Evolutionary conservation across 495 filamentous ascomycete genomes (phyloP).

Genomic region (Paragyromitra xinjiangensis): DNA sequence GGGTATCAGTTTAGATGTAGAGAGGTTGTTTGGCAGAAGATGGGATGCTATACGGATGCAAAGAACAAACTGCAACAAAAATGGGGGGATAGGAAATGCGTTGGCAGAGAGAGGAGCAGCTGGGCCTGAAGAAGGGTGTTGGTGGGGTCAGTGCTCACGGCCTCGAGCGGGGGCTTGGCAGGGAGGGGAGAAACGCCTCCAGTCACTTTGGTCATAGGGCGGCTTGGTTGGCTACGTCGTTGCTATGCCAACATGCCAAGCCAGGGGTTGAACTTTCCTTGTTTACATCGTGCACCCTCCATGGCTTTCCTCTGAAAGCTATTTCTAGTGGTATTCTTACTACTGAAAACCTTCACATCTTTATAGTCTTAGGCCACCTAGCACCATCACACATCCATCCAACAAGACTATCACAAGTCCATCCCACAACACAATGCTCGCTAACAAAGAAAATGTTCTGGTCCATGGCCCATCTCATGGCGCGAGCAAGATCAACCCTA

Average conservation of each 20-base stretch:
- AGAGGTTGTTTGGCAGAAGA: constrained; percentile 25
- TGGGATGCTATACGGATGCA: constrained; percentile 25
- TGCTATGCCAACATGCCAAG: constrained; percentile 44
- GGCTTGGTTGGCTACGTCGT: constrained; percentile 26
- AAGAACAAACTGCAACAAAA: constrained; percentile 16
- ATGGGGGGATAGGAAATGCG: constrained; percentile 33
- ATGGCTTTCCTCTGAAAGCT: constrained; percentile 6
- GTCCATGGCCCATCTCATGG: constrained; percentile 73
- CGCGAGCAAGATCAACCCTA: constrained; percentile 72
- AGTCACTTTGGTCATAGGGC: not conserved
- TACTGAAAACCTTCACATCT: not conserved
- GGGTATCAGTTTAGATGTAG: constrained; percentile 10
- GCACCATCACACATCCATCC: not conserved
- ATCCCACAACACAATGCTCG: constrained; percentile 64
- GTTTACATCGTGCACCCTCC: constrained; percentile 32
- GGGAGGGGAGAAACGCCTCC: constrained; percentile 15
- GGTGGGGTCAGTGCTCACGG: constrained; percentile 44
- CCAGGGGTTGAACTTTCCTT: constrained; percentile 27
- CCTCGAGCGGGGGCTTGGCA: constrained; percentile 43
- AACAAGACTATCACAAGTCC: constrained; percentile 2
- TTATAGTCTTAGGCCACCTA: not conserved
- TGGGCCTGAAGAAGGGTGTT: constrained; percentile 2
- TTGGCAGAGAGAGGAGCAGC: constrained; percentile 38
- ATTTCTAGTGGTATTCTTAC: not conserved
- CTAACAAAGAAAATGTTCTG: constrained; percentile 89